Evolutionary conservation across 768 basidiomycete species (phyloP), one percentile per base, ranked within the genome.

Genomic region (Termitomyces sp.): DNA sequence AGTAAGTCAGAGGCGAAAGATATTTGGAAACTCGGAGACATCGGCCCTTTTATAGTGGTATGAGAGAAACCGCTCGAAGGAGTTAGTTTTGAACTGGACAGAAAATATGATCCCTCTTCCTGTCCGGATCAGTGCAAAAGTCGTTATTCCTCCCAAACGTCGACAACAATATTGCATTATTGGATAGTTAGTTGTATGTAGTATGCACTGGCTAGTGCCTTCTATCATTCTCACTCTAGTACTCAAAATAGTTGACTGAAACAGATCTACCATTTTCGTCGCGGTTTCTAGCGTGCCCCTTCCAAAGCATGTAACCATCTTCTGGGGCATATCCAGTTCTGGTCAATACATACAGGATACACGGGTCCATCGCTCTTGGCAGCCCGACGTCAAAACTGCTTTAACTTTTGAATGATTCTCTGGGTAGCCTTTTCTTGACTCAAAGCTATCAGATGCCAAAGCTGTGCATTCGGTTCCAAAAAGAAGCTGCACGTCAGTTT

Each of bases 1-100:
- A 54, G 48, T 61, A 53, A 5, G 56, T 61, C 46, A 58, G 46
- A 32, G 54, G 58, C 8, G 40, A 24, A 45, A 63, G 41, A 13
- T 14, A 35, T 57, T 50, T 6, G 38, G 28, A 18, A n/a, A 41
- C 22, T 41, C 2, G 18, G n/a, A n/a, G n/a, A 33, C 24, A 44
- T 28, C 3, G 3, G 7, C 32, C 2, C n/a, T 9, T 5, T 33
- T 35, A 35, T 51, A 51, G 14, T 2, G 20, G 8, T 20, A 9
- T 41, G n/a, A 10, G 20, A 26, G 30, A 24, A 2, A 8, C 51
- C 24, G 24, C 38, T 41, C 9, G 35, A 49, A 49, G 47, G 47
- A 49, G 47, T 40, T 55, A 55, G 33, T 44, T 28, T 32, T 14
- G 5, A 26, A 26, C 26, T 28, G 44, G 24, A 45, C 24, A 38